Evolutionary conservation across 352 stramenopile genomes (phyloP), one percentile per base, ranked within the genome.

Genomic region (Globisporangium nunn): DNA sequence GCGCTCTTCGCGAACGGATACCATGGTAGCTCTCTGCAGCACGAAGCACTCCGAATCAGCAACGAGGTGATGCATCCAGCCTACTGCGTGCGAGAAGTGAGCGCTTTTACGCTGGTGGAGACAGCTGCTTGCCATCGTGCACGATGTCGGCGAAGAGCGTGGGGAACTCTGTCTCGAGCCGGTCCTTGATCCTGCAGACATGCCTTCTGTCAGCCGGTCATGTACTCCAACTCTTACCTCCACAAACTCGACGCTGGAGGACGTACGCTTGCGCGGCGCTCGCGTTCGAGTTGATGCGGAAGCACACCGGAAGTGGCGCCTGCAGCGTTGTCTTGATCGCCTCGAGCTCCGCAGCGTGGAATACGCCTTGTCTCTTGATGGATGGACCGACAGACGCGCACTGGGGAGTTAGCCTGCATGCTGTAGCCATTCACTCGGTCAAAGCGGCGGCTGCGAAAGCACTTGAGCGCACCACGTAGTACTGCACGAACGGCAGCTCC

Each of bases 261-360:
- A 58, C 64, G 41, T 64, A 80, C 73, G 45, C 46, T 7, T 58
- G 52, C 6, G 67, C 62, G 8, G 65, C 59, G 15, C 51, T 49
- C 0, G 62, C 41, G 49, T 74, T 84, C 15, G 78, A 74, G 41
- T 85, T 91, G 35, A 91, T 67, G 28, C 80, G 72, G 53, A 91
- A 91, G 67, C 80, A 91, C 39, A 79, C 75, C 10, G 80, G 80
- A 52, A 91, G 66, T 39, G 78, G 74, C 48, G 67, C 67, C 28
- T 80, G 54, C 23, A 91, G 67, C 17, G 76, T 86, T 18, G 59
- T 58, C 44, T 72, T 70, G 63, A 85, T 78, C 14, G 63, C 50
- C 10, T 61, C 65, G 48, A 76, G 61, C 52, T 86, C 64, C 7
- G 79, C 71, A 0, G 50, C 49, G 5, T 37, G 58, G 57, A 91